Base-by-base conservation (phyloP, 2,329 filamentous ascomycete species). In the Podosphaera leucotricha region DNA sequence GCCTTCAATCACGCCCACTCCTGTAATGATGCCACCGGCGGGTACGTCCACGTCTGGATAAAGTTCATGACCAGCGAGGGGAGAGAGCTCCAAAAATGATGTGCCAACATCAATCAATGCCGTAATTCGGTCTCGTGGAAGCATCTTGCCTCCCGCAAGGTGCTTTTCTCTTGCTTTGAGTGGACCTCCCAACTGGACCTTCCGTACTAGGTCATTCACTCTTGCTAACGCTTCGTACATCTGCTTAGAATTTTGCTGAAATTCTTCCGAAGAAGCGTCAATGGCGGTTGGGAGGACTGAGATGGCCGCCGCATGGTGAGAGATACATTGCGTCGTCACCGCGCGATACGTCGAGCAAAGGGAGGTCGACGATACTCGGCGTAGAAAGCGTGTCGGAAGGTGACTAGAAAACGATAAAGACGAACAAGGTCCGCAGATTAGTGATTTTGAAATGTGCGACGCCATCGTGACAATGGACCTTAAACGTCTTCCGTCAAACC, bases 81-180 rank as follows among this genome's bases (percentile, higher is more conserved):
- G 75, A 16, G 83, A 92, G n/a, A 98, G 68, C 63, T 98, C 87
- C 48, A 98, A 62, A 57, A 98, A 95, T 0, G 80, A 80, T 1
- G 83, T 87, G 3, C 86, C 86, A 0, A 83, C 80, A 57, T 98
- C 87, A 49, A 94, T 71, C 50, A 98, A 65, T 3, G 84, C 80
- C 0, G 84, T 80, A 44, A 98, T 74, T 28, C 87, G 77, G 60
- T 95, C 87, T 50, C 90, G 68, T 2, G 86, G 84, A 46, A 98
- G 70, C 85, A 95, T 93, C 69, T 95, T 95, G 50, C 83, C 82
- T 53, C 86, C 70, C 28, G 77, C 73, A 19, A 92, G 62, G 58
- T 95, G 87, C 65, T 94, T 94, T 50, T 87, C 75, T 47, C 80
- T 70, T 3, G 87, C 82, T 60, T 90, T 90, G 46, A 77, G 70